Base-by-base conservation (phyloP, 1,284 basidiomycete species). In the Athelia psychrophila region DNA sequence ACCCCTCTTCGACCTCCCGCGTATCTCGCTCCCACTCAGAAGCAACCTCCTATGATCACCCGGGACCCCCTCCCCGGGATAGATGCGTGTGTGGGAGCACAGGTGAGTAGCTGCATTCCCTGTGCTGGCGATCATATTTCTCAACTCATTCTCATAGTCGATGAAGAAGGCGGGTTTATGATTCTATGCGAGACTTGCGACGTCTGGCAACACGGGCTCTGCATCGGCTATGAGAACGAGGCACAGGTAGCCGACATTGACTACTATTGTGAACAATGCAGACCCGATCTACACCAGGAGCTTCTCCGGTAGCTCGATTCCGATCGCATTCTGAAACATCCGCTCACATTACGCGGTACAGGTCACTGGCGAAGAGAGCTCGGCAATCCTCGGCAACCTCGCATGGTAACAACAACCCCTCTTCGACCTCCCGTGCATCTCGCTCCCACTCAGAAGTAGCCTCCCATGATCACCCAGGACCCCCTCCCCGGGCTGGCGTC, bases 191-290 rank as follows among this genome's bases (percentile, higher is more conserved):
- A 99, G 74, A 88, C 80, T 50, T 99, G 96, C 78, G 91, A 93
- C 64, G 93, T 93, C 56, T 99, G 96, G 96, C 96, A 99, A 71
- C 96, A 99, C 69, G 95, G 95, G 18, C 81, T 88, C 27, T 99
- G 96, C 73, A 95, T 99, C 86, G 96, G 96, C 47, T 93, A 93
- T 68, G 84, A 88, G 66, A 84, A 84, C 40, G 91, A 95, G 66
- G 88, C 90, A 55, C 87, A 88, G 62, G 82, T 91, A 27, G 86
- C 87, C 52, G 81, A 90, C 60, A 84, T 86, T 64, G 79, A 86
- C 71, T 92, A 99, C 73, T 96, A 88, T 63, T 99, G 97, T 72
- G 97, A 99, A 72, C 77, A 86, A 62, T 99, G 96, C 72, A 82
- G 83, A 58, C 96, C 97, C 10, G 93, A 95, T 56, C 75, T 91